phyloP scores from a whole-genome alignment of 2,329 filamentous ascomycete genomes.

The Diaporthe citrichinensis region DNA sequence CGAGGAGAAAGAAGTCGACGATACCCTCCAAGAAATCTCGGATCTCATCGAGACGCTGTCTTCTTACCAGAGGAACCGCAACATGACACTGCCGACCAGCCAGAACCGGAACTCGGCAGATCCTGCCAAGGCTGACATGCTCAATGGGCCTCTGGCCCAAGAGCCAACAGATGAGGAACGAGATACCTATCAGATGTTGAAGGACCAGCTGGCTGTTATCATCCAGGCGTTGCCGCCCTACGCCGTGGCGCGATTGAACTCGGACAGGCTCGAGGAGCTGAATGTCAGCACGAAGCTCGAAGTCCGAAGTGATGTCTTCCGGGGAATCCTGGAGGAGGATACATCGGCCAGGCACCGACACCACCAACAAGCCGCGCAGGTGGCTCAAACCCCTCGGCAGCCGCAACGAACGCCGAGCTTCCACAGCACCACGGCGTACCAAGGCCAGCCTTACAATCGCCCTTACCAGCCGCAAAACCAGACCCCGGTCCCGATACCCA shows the following conservation, averaged over 20 bases:
- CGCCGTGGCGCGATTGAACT: constrained; percentile 87
- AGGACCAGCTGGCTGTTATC: constrained; percentile 80
- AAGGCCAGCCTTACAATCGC: constrained; percentile 59
- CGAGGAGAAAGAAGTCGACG: constrained; percentile 74
- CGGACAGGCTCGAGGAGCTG: constrained; percentile 86
- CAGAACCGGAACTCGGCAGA: constrained; percentile 73
- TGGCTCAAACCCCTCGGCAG: constrained; percentile 50
- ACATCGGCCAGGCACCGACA: constrained; percentile 65
- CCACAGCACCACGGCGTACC: constrained; percentile 56
- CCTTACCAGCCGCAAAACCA: constrained; percentile 65
- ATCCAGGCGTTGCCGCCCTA: constrained; percentile 85
- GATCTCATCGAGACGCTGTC: constrained; percentile 82
- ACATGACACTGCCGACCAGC: constrained; percentile 76
- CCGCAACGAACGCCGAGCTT: constrained; percentile 56
- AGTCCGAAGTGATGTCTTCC: constrained; percentile 79
- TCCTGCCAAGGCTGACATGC: constrained; percentile 76
- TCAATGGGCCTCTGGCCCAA: constrained; percentile 75
- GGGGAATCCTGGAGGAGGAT: constrained; percentile 88
- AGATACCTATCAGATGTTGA: constrained; percentile 79
- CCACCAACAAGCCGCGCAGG: constrained; percentile 54
- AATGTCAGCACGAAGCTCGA: constrained; percentile 85
- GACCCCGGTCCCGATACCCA: constrained; percentile 57
- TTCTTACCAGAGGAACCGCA: constrained; percentile 85
- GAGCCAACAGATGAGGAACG: constrained; percentile 73
- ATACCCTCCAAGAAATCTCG: constrained; percentile 79